Base-by-base conservation (phyloP, 2,329 filamentous ascomycete genomes). In the Colletotrichum sp. region DNA sequence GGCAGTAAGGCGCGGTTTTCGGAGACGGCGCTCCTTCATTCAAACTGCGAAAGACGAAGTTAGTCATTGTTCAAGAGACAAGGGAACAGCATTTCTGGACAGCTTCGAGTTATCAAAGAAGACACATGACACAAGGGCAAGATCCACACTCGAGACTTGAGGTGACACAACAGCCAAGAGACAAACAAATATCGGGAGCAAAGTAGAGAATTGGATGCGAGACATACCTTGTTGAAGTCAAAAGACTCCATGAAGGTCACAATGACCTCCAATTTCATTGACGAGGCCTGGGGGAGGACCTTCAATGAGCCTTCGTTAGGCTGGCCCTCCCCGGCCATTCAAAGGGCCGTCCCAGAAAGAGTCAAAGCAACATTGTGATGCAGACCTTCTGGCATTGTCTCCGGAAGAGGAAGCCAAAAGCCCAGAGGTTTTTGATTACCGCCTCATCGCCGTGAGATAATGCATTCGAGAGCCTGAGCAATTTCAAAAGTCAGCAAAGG, bases 81-180 rank as follows among this genome's bases (percentile, higher is more conserved):
- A 13, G 5, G n/a, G n/a, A 21, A 4, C 10, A 48, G n/a, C 10
- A 13, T 7, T 12, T 48, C 0, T 13, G 43, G 0, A 13, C n/a
- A 48, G 43, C 2, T 48, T 48, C 10, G 4, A 21, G 43, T 12
- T 13, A 2, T 1, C 43, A 21, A 3, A 48, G 6, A 21, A 21
- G 9, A 48, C 6, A 12, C 5, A 6, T 12, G 43, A 21, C 18
- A 48, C 18, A 13, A 13, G 10, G 10, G 2, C 43, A 48, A 21
- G 10, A 48, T 48, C 43, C 43, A 21, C n/a, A 48, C 3, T 21
- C 16, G n/a, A 48, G 43, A 48, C 43, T 48, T 4, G 4, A 48
- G 43, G n/a, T 48, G 10, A 48, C 43, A 48, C 43, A 48, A 48
- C 10, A 48, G 16, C n/a, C n/a, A 12, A 48, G 10, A 48, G 43